phyloP scores from a whole-genome alignment of 2,329 filamentous ascomycete species.

The Penicillium sp. region DNA sequence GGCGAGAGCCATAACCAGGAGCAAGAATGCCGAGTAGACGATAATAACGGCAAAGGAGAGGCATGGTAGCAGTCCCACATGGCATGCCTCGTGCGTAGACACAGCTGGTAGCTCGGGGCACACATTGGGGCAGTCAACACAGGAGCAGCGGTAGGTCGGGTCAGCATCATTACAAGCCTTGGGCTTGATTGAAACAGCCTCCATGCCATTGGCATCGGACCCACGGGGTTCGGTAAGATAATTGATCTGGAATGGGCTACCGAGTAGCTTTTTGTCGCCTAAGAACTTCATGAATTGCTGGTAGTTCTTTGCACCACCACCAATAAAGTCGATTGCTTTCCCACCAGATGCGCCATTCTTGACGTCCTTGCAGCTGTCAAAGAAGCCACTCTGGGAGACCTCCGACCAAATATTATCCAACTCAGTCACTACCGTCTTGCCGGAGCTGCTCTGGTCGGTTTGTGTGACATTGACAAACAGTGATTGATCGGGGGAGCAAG shows the following conservation, averaged over 20 bases:
- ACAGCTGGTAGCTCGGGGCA: slow-evolving; percentile 81
- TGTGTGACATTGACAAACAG: slow-evolving; percentile 91
- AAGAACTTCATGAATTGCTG: slow-evolving; percentile 85
- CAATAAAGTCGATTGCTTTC: slow-evolving; percentile 93
- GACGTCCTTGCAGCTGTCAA: slow-evolving; percentile 97
- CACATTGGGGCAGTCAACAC: slow-evolving; percentile 84
- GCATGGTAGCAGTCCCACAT: slow-evolving; percentile 86
- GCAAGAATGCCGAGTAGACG: slow-evolving; percentile 74
- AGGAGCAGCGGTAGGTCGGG: slow-evolving; percentile 83
- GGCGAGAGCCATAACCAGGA: slow-evolving; percentile 65
- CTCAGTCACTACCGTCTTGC: slow-evolving; percentile 74
- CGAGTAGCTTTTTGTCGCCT: slow-evolving; percentile 83
- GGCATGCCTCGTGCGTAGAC: slow-evolving; percentile 68
- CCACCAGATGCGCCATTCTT: slow-evolving; percentile 95
- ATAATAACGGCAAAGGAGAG: slow-evolving; percentile 91
- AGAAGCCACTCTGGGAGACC: slow-evolving; percentile 83
- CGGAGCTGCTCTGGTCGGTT: slow-evolving; percentile 56
- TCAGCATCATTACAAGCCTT: slow-evolving; percentile 91
- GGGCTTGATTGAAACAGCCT: slow-evolving; percentile 67
- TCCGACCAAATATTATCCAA: slow-evolving; percentile 86
- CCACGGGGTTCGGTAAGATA: slow-evolving; percentile 64
- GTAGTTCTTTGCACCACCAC: slow-evolving; percentile 90
- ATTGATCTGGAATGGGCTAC: slow-evolving; percentile 98
- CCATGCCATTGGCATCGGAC: slow-evolving; percentile 69
- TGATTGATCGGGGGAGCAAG: slow-evolving; percentile 95